Evolutionary conservation across 495 filamentous ascomycete genomes (phyloP), one percentile per base, ranked within the genome.

Genomic region (Pyrenula massariospora): DNA sequence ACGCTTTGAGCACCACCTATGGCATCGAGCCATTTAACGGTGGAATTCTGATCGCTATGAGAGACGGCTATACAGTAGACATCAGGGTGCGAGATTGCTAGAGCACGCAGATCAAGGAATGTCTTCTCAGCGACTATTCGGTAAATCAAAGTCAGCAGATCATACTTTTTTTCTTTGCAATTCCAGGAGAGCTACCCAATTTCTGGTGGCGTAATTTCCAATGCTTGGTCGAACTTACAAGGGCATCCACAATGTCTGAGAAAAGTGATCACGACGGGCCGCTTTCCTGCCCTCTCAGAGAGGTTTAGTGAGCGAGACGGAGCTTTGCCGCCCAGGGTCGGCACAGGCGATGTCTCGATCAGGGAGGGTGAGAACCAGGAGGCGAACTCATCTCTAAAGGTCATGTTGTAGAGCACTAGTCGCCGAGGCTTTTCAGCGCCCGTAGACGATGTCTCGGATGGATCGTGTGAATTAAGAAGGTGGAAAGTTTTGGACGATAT

Each of bases 201-300:
- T n/a, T n/a, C n/a, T n/a, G n/a, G n/a, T n/a, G n/a, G n/a, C n/a
- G n/a, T n/a, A n/a, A n/a, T n/a, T n/a, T n/a, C n/a, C n/a, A n/a
- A n/a, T n/a, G n/a, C n/a, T n/a, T n/a, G n/a, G 31, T 5, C 5
- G 31, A 5, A 42, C 31, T 42, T 42, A 42, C 31, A 84, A 8
- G 80, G 82, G 70, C 77, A 82, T 12, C 82, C 80, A 61, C 78
- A 84, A 62, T 84, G 80, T 23, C 82, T 68, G 2, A 86, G 64
- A 62, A 85, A 86, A 24, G 77, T 68, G 21, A 84, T 65, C 19
- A 85, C 57, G 2, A 71, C 73, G 1, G 79, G 76, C 59, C 74
- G 77, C 56, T 73, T 50, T 52, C 63, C 55, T 8, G 53, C 62
- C 25, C 58, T 5, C 15, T 5, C 5, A 15, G 31, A 42, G 15